phyloP scores from a whole-genome alignment of 805 yeast species.

The Saturnispora kantuleensis region DNA sequence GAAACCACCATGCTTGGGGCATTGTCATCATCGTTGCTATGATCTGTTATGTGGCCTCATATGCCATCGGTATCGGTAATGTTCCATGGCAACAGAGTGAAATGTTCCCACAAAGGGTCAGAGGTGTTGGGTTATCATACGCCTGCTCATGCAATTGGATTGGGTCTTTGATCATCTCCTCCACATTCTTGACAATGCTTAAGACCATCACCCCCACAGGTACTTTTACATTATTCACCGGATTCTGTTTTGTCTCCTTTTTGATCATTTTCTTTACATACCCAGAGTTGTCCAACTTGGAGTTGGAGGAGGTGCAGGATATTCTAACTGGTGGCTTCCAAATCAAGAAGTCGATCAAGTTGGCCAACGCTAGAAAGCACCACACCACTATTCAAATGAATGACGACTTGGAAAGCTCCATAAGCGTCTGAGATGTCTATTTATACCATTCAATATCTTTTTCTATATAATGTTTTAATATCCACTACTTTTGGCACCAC shows the following conservation, averaged over 20 bases:
- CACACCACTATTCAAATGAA: background rate
- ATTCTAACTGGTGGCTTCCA: conserved; percentile 79
- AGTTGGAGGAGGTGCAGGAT: conserved; percentile 82
- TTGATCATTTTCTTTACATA: conserved; percentile 72
- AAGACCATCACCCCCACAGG: conserved; percentile 91
- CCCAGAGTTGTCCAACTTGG: conserved; percentile 87
- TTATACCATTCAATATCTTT: background rate
- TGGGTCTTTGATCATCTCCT: conserved; percentile 83
- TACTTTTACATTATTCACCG: conserved; percentile 86
- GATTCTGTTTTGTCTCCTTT: conserved; percentile 60
- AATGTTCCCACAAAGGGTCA: conserved; percentile 84
- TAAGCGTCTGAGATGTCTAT: conserved; percentile 2
- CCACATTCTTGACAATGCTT: conserved; percentile 91
- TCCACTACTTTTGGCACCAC: background rate
- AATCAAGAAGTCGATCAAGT: conserved; percentile 50
- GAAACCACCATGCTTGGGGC: conserved; percentile 74
- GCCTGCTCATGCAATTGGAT: conserved; percentile 95
- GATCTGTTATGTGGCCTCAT: conserved; percentile 80
- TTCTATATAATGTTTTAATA: background rate
- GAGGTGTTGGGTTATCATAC: conserved; percentile 85
- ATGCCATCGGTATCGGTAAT: conserved; percentile 93
- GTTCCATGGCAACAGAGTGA: conserved; percentile 99
- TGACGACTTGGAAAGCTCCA: conserved; percentile 7
- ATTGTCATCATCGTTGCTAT: conserved; percentile 75
- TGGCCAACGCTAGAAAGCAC: conserved; percentile 38